Conservation (phyloP, 2,329 filamentous ascomycete species). For the Ophiostoma piceae region DNA sequence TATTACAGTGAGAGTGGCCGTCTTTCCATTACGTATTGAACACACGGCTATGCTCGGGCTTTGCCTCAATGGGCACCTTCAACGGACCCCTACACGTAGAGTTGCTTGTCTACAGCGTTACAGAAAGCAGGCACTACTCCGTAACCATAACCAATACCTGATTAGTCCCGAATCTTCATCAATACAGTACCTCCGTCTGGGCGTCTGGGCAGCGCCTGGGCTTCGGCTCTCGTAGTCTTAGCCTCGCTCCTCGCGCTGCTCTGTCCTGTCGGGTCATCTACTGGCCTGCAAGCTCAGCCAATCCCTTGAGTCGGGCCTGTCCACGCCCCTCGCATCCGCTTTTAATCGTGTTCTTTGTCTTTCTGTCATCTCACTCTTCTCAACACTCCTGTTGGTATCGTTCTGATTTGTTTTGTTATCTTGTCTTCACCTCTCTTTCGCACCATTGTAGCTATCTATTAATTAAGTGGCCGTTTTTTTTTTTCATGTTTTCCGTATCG, state of each 20-base stretch:
- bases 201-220: background rate
- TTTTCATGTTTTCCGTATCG: background rate
- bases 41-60: background rate
- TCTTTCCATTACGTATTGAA: background rate
- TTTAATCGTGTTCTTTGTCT: background rate
- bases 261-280: background rate
- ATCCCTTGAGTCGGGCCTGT: background rate
- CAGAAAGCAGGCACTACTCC: too few species aligned
- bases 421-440: background rate
- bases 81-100: background rate
- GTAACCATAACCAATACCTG: background rate
- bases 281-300: background rate
- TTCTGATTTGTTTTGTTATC: background rate
- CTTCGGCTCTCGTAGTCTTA: background rate
- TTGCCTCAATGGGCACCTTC: background rate
- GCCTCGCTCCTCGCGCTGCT: background rate
- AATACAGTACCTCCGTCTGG: background rate
- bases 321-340: background rate
- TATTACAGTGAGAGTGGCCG: background rate
- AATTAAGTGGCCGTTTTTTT: background rate
- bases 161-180: background rate
- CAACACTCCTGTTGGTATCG: background rate
- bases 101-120: background rate
- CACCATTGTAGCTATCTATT: too few species aligned
- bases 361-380: background rate